phyloP scores from a whole-genome alignment of 2,329 filamentous ascomycete species.

The Neofusicoccum ribis region DNA sequence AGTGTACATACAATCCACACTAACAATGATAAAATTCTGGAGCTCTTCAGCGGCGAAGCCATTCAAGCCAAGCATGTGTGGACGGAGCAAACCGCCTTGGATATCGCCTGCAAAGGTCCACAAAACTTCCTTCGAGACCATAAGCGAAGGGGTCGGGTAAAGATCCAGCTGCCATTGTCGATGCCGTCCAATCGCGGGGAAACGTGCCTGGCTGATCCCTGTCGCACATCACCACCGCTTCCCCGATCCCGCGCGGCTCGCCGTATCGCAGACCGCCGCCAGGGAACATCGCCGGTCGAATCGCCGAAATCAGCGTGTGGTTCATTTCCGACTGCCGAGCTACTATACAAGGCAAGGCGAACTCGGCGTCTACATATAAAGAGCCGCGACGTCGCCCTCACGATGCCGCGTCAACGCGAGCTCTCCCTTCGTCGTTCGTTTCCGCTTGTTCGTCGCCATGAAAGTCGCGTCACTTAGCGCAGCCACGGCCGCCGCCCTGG shows the following conservation, averaged over 20 bases:
- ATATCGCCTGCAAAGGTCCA: no score
- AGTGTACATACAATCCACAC: no score
- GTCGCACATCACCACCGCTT: slow-evolving; percentile 13
- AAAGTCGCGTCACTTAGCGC: neutral
- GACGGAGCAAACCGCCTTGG: no score
- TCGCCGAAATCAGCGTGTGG: neutral
- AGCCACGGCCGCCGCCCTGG: slow-evolving; percentile 16
- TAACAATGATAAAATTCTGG: no score
- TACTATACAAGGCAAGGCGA: neutral
- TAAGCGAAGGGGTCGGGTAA: neutral
- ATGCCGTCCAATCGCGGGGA: slow-evolving; percentile 7
- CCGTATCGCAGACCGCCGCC: neutral
- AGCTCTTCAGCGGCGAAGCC: no score
- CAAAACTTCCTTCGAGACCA: no score
- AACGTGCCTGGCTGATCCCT: slow-evolving; percentile 18
- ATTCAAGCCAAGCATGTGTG: no score
- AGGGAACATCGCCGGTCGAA: slow-evolving; percentile 2
- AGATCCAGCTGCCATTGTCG: neutral
- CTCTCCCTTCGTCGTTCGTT: neutral
- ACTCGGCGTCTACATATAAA: neutral
- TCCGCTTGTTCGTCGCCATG: neutral
- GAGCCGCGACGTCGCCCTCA: neutral
- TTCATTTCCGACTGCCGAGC: neutral
- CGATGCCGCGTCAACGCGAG: no score
- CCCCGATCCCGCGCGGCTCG: neutral